Conservation (phyloP, 2,329 filamentous ascomycete species). For the Pezizomycotina sp. region DNA sequence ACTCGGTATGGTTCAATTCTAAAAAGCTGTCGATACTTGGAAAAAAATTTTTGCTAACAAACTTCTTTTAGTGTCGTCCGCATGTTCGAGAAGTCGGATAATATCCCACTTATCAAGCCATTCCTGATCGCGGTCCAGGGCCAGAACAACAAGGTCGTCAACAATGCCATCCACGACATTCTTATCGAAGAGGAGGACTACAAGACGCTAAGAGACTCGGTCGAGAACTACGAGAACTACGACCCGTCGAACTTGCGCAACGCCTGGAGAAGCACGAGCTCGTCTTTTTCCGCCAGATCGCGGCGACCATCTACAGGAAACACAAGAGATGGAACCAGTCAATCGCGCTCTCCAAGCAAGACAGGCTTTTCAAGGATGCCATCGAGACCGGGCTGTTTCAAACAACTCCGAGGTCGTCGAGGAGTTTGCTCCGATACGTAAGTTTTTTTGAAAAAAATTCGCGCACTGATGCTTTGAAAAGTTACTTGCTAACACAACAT, state of each 20-base stretch:
- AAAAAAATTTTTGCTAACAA: constrained; percentile 1
- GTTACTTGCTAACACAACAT: constrained; percentile 27
- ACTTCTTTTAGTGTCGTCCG: constrained; percentile 56
- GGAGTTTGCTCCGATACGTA: constrained; percentile 89
- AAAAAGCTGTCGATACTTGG: background rate
- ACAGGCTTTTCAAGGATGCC: constrained; percentile 98
- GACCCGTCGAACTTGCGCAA: constrained; percentile 84
- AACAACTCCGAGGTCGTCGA: constrained; percentile 83
- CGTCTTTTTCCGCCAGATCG: constrained; percentile 98
- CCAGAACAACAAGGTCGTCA: constrained; percentile 96
- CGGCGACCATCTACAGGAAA: constrained; percentile 96
- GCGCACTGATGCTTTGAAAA: constrained; percentile 5
- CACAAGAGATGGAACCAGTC: constrained; percentile 99
- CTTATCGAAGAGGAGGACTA: constrained; percentile 98
- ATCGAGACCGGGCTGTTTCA: constrained; percentile 91
- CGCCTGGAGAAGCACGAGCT: constrained; percentile 94
- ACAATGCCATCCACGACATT: constrained; percentile 93
- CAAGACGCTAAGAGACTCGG: constrained; percentile 93
- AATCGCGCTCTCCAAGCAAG: constrained; percentile 91
- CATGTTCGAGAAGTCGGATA: constrained; percentile 97
- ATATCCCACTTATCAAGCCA: constrained; percentile 93
- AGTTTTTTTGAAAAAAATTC: constrained; percentile 34
- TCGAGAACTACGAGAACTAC: constrained; percentile 98
- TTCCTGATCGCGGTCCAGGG: constrained; percentile 92
- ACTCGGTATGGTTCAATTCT: constrained; percentile 40